Base-by-base conservation (phyloP, 2,329 filamentous ascomycete genomes). In the Curvularia spicifera region DNA sequence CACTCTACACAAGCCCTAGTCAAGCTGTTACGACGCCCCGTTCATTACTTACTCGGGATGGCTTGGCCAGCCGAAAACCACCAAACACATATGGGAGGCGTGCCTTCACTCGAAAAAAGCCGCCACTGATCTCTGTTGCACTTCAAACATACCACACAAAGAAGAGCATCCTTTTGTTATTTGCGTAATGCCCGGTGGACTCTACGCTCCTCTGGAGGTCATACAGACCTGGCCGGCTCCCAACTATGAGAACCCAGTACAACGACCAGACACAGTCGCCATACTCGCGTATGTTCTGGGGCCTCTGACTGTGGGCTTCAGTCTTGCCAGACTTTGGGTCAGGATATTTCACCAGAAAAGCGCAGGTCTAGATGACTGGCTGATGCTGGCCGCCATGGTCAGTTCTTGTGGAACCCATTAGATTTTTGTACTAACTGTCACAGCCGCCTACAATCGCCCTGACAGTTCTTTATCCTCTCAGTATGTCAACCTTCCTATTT, bases 351-450 rank as follows among this genome's bases (percentile, higher is more conserved):
- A 71, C 45, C 71, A 74, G 51, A 57, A 53, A 18, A 68, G 64
- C 40, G 47, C 68, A 12, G 69, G 71, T 5, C 67, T 56, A 63
- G 72, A 74, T 37, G 72, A 75, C 50, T 74, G 70, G 71, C 43
- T 74, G 13, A 69, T 73, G 62, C 13, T 71, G 12, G 65, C 62
- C 26, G 67, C 68, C 12, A 64, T 61, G 20, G 71, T 74, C 48
- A 49, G 66, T 58, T 15, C 15, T 18, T 35, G 24, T 12, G 10
- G 4, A n/a, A 1, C n/a, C 31, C 5, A 1, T 33, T n/a, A 12
- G 9, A 26, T 9, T 13, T 9, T 28, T 7, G 20, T 12, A 26
- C 63, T 71, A 12, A 71, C 37, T 4, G 1, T 2, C 5, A 1
- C 9, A 74, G 70, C 35, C 66, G 12, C 63, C 62, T 1, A 60